A percentile compares a stretch with the other conserved stretches of the same genome.
phyloP scores from a whole-genome alignment of 495 filamentous ascomycete genomes.

The Astrocystis sublimbata region DNA sequence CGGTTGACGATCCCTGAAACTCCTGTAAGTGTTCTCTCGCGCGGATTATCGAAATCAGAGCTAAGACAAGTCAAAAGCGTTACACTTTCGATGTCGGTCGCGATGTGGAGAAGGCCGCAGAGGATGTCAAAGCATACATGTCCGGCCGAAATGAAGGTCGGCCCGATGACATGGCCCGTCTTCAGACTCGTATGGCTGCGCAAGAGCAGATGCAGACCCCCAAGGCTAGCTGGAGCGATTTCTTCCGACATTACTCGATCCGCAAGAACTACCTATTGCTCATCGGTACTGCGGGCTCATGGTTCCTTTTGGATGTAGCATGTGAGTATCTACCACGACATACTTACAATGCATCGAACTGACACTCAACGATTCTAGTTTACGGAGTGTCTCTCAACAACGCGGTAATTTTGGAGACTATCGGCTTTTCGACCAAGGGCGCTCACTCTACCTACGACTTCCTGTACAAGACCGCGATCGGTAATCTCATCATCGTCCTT shows the following conservation, averaged over 20 bases:
- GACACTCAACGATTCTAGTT: slow-evolving; percentile 32
- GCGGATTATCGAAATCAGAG: neutral
- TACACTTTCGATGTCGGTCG: slow-evolving; percentile 82
- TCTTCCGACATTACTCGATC: slow-evolving; percentile 61
- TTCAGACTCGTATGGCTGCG: slow-evolving; percentile 48
- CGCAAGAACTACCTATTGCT: slow-evolving; percentile 70
- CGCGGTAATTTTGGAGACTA: slow-evolving; percentile 63
- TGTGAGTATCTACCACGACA: slow-evolving; percentile 21
- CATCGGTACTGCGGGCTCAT: slow-evolving; percentile 75
- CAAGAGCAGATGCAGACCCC: slow-evolving; percentile 51
- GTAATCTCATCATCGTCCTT: slow-evolving; percentile 72
- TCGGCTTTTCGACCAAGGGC: slow-evolving; percentile 63
- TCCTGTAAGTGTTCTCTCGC: slow-evolving; percentile 63
- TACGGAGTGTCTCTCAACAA: slow-evolving; percentile 79
- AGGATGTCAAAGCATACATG: slow-evolving; percentile 67
- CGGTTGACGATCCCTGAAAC: slow-evolving; percentile 81
- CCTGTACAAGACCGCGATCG: slow-evolving; percentile 69
- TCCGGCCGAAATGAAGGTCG: slow-evolving; percentile 56
- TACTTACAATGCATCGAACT: neutral
- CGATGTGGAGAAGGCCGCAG: slow-evolving; percentile 72
- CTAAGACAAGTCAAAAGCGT: slow-evolving; percentile 39
- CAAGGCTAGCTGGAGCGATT: slow-evolving; percentile 68
- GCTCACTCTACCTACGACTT: slow-evolving; percentile 59
- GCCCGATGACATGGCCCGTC: slow-evolving; percentile 62
- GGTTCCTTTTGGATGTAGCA: slow-evolving; percentile 72